Evolutionary conservation across 257 asterid species (phyloP).

Genomic region (Gentiana macrophylla): DNA sequence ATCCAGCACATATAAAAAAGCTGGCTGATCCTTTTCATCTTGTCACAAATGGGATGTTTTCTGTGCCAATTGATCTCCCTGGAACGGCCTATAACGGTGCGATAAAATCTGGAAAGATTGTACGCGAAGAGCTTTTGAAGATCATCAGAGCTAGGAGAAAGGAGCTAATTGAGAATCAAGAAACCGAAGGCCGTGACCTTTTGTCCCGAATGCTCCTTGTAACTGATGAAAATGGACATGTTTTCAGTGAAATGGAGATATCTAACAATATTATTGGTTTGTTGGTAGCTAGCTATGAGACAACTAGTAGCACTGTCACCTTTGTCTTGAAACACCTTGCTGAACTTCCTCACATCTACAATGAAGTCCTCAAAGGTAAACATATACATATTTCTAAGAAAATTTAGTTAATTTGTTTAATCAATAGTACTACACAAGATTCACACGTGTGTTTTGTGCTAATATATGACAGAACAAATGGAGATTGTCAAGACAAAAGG

Average conservation of each 20-base stretch:
- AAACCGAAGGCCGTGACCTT: constrained; percentile 28
- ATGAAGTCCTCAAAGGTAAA: constrained; percentile 33
- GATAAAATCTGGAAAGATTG: constrained; percentile 31
- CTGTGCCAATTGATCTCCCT: constrained; percentile 1
- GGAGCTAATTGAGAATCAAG: constrained; percentile 30
- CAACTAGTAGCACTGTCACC: constrained; percentile 40
- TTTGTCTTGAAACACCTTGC: constrained; percentile 40
- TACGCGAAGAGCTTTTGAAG: neutral
- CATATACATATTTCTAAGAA: neutral
- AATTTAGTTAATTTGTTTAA: no score
- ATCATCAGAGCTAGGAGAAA: constrained; percentile 25
- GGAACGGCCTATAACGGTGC: constrained; percentile 36
- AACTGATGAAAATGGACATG: constrained; percentile 37
- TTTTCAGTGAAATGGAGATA: constrained; percentile 56
- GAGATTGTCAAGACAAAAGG: constrained; percentile 15
- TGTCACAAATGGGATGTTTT: constrained; percentile 38
- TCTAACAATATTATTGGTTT: constrained; percentile 34
- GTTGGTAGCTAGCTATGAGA: constrained; percentile 47
- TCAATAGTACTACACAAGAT: constrained; percentile 1
- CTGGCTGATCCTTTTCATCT: constrained; percentile 33
- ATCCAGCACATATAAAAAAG: constrained; percentile 22
- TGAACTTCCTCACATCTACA: constrained; percentile 51
- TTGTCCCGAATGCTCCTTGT: constrained; percentile 41
- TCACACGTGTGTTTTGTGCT: constrained; percentile 12
- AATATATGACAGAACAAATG: constrained; percentile 20